These are phyloP conservation scores for Acer yangbiense DNA, from an alignment of 345 rosid species.

Conservation along the genomic window DNA sequence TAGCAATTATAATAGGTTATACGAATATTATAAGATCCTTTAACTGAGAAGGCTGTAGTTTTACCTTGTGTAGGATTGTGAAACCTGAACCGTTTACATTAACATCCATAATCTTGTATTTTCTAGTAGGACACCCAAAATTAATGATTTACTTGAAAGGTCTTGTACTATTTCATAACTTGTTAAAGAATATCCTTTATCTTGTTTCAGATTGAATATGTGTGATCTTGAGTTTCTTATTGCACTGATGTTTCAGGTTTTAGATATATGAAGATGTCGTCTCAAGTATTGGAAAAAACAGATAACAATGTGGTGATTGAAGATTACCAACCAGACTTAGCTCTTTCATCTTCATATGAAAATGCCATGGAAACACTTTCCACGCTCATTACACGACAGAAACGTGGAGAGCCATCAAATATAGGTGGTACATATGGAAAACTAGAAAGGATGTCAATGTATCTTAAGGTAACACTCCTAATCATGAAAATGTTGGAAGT, in stretches of 20 bases:
- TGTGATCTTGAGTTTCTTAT: constrained; percentile 17
- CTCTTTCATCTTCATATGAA: constrained; percentile 61
- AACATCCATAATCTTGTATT: background rate
- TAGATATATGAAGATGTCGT: constrained; percentile 38
- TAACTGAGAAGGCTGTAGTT: background rate
- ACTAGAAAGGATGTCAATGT: constrained; percentile 65
- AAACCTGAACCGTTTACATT: background rate
- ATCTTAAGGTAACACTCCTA: constrained; percentile 60
- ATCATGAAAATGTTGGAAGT: constrained; percentile 9
- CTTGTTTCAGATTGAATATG: background rate
- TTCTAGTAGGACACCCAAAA: background rate
- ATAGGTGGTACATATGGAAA: constrained; percentile 49
- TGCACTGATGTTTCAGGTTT: constrained; percentile 42
- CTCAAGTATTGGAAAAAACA: constrained; percentile 39
- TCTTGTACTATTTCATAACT: background rate
- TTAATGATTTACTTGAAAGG: background rate
- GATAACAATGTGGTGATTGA: constrained; percentile 28
- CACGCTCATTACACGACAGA: constrained; percentile 68
- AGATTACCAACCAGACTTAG: constrained; percentile 37
- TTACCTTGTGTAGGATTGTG: background rate
- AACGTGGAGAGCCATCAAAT: constrained; percentile 52
- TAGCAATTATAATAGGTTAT: background rate
- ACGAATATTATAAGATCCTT: background rate
- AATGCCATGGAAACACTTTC: constrained; percentile 87
- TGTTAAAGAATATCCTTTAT: background rate